Conservation (phyloP, 2,329 filamentous ascomycete species). For the Piedraia hortae region DNA sequence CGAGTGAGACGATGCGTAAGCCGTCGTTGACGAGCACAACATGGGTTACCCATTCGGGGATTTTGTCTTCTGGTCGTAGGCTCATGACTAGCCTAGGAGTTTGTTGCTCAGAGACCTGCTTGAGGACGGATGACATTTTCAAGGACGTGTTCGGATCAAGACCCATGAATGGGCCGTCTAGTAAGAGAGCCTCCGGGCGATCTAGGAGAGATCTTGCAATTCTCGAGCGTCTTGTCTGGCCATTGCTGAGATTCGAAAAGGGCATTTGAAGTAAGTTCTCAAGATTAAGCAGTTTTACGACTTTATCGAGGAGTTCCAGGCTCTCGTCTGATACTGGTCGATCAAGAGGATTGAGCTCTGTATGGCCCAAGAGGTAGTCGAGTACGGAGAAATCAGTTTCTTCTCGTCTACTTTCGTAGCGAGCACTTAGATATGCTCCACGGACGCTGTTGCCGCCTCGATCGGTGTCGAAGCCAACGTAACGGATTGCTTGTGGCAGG, state of each 20-base stretch:
- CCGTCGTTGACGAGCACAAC: constrained; percentile 42
- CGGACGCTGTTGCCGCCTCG: constrained; percentile 29
- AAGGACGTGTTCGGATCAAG: constrained; percentile 61
- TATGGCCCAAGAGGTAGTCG: constrained; percentile 61
- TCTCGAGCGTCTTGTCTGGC: constrained; percentile 61
- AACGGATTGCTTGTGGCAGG: constrained; percentile 45
- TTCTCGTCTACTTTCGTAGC: constrained; percentile 73
- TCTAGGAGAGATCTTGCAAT: constrained; percentile 67
- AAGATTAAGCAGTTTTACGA: constrained; percentile 44
- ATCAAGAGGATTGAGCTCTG: constrained; percentile 48
- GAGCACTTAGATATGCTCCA: constrained; percentile 63
- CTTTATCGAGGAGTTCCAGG: constrained; percentile 28
- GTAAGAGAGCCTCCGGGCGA: constrained; percentile 51
- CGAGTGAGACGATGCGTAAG: constrained; percentile 37
- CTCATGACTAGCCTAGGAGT: constrained; percentile 49
- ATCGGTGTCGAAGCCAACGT: constrained; percentile 73
- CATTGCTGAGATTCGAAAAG: constrained; percentile 75
- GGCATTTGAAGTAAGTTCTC: constrained; percentile 46
- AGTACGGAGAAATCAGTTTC: constrained; percentile 62
- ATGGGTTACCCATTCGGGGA: constrained; percentile 81
- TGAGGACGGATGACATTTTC: constrained; percentile 42
- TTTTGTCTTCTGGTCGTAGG: constrained; percentile 55
- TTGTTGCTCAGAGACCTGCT: constrained; percentile 35
- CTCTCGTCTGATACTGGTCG: constrained; percentile 15
- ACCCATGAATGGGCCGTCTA: constrained; percentile 93